Conservation (phyloP, 106 monocot genomes). For the Dendrobium nobile region DNA sequence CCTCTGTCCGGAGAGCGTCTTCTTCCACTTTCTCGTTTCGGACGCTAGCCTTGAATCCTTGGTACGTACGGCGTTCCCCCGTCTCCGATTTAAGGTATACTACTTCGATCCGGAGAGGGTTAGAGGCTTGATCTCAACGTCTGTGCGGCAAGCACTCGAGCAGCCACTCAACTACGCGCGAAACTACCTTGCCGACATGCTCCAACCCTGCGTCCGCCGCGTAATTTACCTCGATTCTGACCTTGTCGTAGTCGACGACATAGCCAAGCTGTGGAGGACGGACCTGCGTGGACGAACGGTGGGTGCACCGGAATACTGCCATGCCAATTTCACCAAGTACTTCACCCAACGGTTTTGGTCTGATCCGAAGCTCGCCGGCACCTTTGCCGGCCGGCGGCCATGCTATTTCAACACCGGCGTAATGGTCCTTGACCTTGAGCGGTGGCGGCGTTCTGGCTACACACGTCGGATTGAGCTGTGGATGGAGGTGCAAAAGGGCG, state of each 20-base stretch:
- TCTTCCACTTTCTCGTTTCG: constrained; percentile 91
- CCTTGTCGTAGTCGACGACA: constrained; percentile 90
- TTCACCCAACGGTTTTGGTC: constrained; percentile 89
- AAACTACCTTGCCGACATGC: constrained; percentile 93
- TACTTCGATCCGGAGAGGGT: constrained; percentile 82
- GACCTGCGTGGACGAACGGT: constrained; percentile 49
- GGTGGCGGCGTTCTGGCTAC: constrained; percentile 58
- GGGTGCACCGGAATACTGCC: constrained; percentile 98
- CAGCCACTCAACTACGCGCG: constrained; percentile 98
- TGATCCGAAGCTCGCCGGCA: constrained; percentile 35
- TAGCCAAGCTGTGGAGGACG: constrained; percentile 86
- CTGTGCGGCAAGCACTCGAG: constrained; percentile 89
- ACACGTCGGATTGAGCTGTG: constrained; percentile 80
- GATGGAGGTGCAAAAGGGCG: constrained; percentile 89
- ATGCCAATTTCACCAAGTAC: constrained; percentile 98
- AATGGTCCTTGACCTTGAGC: constrained; percentile 81
- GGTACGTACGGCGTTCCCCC: constrained; percentile 70
- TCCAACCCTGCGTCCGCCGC: constrained; percentile 78
- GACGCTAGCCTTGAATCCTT: constrained; percentile 42
- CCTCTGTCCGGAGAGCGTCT: constrained; percentile 80
- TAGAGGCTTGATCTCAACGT: constrained; percentile 68
- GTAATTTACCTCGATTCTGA: constrained; percentile 98
- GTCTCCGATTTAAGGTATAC: constrained; percentile 71
- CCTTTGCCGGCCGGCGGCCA: constrained; percentile 55
- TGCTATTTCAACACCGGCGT: constrained; percentile 99